Evolutionary conservation across 768 basidiomycete species (phyloP), one percentile per base, ranked within the genome.

Genomic region (Podaxis sp.): DNA sequence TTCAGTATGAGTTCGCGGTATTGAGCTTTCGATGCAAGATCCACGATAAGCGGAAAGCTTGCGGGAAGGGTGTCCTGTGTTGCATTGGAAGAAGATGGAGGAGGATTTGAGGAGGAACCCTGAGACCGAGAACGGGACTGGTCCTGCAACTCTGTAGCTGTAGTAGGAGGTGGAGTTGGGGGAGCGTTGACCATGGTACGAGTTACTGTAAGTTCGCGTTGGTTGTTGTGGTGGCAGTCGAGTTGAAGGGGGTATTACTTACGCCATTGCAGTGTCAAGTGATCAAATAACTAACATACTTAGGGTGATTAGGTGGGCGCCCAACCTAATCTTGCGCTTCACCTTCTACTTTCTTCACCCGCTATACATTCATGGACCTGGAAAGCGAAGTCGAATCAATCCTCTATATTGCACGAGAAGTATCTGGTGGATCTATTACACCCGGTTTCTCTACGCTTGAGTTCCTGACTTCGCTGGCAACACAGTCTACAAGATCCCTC

Each of bases 401-500:
- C 66, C 77, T 97, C 38, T 95, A 92, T 73, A 87, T 96, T 64
- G 89, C 85, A n/a, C 81, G 94, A 42, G 94, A 95, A 77, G 81
- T 95, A 56, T 94, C 90, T 79, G 93, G 93, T 93, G 67, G 70
- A 76, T 73, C 42, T 44, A 40, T 36, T 44, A 40, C 21, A 16
- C 35, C 35, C 37, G 23, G 48, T 27, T 38, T 18, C 50, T 55
- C 61, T 63, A 50, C 55, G 44, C n/a, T 61, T 27, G 42, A 46
- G 40, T 60, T 46, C 52, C 38, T 66, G 27, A 52, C 47, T 21
- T 23, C 25, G 16, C 44, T 47, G 40, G 28, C n/a, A 48, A 21
- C 72, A 95, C 72, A 95, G 95, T 96, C 38, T 96, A 89, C 79
- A 92, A 89, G 77, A 93, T 97, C 50, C 95, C 95, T 1, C 87